Evolutionary conservation across 148 eudicot species (phyloP).

Genomic region (Vaccinium macrocarpon): DNA sequence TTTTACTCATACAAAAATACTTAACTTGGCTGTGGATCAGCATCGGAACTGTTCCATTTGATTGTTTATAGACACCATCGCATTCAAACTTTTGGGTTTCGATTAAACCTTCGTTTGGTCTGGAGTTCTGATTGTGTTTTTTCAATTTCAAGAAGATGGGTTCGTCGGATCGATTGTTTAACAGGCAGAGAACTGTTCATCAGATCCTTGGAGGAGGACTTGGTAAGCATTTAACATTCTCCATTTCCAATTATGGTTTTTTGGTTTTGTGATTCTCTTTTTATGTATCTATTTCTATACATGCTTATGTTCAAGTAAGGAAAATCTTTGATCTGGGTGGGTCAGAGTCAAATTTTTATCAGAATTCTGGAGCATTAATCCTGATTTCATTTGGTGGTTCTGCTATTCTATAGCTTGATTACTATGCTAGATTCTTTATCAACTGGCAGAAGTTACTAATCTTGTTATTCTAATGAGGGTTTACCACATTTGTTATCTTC

Average conservation of each 20-base stretch:
- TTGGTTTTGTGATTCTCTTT: neutral
- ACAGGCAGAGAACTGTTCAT: slow-evolving; percentile 65
- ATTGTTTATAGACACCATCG: slow-evolving; percentile 1
- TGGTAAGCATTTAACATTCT: slow-evolving; percentile 34
- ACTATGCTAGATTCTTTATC: neutral
- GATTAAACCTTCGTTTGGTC: neutral
- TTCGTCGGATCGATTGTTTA: slow-evolving; percentile 61
- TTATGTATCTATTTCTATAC: neutral
- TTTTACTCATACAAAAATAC: neutral
- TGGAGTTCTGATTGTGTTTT: neutral
- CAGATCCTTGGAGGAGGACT: slow-evolving; percentile 74
- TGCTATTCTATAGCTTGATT: neutral
- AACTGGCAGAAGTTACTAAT: neutral
- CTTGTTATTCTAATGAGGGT: neutral
- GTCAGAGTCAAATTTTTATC: too few relatives aligned
- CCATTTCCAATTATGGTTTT: slow-evolving; percentile 16
- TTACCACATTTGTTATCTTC: neutral
- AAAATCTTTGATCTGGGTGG: slow-evolving; percentile 1
- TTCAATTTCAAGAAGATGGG: slow-evolving; percentile 33
- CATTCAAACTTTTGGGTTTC: neutral
- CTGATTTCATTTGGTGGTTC: neutral
- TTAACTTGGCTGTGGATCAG: slow-evolving; percentile 6
- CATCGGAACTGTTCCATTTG: neutral
- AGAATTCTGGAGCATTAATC: slow-evolving; percentile 6
- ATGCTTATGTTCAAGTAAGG: neutral